Percentiles rank a stretch among this genome's conserved stretches.
phyloP scores from a whole-genome alignment of 139 green algal genomes.

The Tetradesmus obliquus region DNA sequence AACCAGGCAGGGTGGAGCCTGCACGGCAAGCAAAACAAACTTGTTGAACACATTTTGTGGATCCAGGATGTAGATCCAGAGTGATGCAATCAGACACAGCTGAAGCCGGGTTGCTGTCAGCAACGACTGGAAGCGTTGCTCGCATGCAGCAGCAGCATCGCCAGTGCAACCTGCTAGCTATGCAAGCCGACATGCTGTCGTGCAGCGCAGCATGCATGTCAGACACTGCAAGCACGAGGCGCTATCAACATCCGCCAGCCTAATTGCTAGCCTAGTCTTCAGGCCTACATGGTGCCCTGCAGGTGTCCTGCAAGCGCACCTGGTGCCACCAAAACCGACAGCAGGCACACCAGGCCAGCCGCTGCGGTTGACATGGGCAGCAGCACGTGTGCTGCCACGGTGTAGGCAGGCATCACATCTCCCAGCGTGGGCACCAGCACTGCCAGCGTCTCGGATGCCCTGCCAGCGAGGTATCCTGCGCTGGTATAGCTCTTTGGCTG shows the following conservation, averaged over 20 bases:
- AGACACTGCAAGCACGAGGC: neutral
- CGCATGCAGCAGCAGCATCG: neutral
- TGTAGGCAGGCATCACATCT: neutral
- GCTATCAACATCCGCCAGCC: too few species aligned
- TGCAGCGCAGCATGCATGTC: neutral
- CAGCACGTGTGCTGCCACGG: neutral
- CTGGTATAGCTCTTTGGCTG: constrained; percentile 17
- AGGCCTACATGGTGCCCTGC: neutral
- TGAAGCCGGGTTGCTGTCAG: neutral
- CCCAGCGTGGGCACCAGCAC: neutral
- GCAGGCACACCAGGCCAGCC: neutral
- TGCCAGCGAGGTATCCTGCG: neutral
- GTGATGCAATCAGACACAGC: neutral
- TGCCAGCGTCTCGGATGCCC: neutral
- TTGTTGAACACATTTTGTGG: too few species aligned
- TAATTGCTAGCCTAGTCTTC: too few species aligned
- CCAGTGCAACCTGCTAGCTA: neutral
- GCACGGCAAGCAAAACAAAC: neutral
- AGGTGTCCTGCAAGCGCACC: neutral
- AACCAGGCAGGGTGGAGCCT: neutral
- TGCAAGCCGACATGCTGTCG: too few species aligned
- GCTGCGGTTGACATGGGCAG: neutral
- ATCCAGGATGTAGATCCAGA: too few species aligned
- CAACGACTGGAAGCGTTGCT: neutral
- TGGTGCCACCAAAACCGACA: neutral